Evolutionary conservation across 2,329 filamentous ascomycete species (phyloP), one percentile per base, ranked within the genome.

Genomic region (Aureobasidium sp.): DNA sequence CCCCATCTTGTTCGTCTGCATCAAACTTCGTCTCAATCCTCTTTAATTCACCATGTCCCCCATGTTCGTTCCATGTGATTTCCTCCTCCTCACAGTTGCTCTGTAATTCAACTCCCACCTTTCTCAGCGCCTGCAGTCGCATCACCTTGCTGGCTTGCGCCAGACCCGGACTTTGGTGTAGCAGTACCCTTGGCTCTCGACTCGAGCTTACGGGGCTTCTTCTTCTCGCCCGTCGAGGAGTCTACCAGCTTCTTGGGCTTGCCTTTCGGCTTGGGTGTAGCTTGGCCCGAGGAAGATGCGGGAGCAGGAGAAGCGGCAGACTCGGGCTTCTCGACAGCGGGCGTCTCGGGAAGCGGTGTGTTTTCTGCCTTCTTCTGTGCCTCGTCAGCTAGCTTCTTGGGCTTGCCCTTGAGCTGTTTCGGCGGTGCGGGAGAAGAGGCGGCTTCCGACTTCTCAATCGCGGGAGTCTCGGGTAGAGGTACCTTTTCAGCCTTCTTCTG

Each of bases 231-330:
- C 9, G 50, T 61, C 3, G 60, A 1, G 7, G 60, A 33, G 19
- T 57, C 60, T 1, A 51, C 15, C 35, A 61, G 25, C 35, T 61
- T 61, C 35, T 45, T 50, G 13, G 60, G 60, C 38, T 57, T 61
- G 15, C 45, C 60, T 29, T 53, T 57, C 3, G 60, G 50, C 35
- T 49, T 49, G 2, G 33, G 19, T 1, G 51, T 15, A 8, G 49
- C 42, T 31, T 42, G 33, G 17, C 37, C 42, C 19, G 47, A 37
- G 25, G 58, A 17, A 19, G 58, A 46, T 38, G 55, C 23, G 15
- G 57, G 47, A 19, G 37, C 47, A 31, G 45, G 19, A 46, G 57
- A 23, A 19, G 46, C 45, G 9, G 47, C 40, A 38, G 46, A 25
- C 13, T 60, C 47, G 3, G 58, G 15, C 38, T 60, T 60, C 27